Evolutionary conservation across 805 yeast species (phyloP), one percentile per base, ranked within the genome.

Genomic region (Barnettozyma vustinii): DNA sequence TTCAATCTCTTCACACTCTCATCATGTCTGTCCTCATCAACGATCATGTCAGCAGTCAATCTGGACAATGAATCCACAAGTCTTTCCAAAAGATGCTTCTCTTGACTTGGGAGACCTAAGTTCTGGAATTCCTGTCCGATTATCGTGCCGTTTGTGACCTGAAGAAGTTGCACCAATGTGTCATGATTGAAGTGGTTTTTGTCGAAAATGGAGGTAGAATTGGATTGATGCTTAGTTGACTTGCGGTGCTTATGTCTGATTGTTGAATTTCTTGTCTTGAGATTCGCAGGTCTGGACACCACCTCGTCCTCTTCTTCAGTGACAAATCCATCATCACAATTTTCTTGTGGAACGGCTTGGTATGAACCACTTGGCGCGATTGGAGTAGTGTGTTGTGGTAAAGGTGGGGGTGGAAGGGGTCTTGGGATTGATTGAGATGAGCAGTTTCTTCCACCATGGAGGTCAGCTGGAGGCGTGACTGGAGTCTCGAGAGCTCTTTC

Each of bases 41-140:
- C 63, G 47, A 90, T 85, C 87, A 94, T 89, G 61, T 90, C 97
- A 46, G 91, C 88, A 3, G 96, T 89, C 50, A 94, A 75, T 57
- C 94, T 75, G 37, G 94, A 83, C 42, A 92, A 71, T 2, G 95
- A 83, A 59, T 90, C 96, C 3, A 92, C 86, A 44, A 92, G 80
- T 65, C 88, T 82, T 60, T 92, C 97, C 40, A 92, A 72, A 37
- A 91, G 72, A 57, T 80, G 83, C 56, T 86, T 84, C 60, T 90
- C 96, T 51, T 83, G 84, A 0, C 75, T 68, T 9, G 92, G 90
- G 54, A 90, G 73, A 36, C 84, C 86, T 50, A 91, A 67, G 46
- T 80, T 79, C 39, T 82, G 79, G 61, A 90, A 87, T 56, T 88
- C 94, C 71, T 72, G 70, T 2, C 75, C 74, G 12, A 70, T 61